Evolutionary conservation across 1,139 yeast genomes (phyloP), one percentile per base, ranked within the genome.

Genomic region (Zygosaccharomyces sapae): DNA sequence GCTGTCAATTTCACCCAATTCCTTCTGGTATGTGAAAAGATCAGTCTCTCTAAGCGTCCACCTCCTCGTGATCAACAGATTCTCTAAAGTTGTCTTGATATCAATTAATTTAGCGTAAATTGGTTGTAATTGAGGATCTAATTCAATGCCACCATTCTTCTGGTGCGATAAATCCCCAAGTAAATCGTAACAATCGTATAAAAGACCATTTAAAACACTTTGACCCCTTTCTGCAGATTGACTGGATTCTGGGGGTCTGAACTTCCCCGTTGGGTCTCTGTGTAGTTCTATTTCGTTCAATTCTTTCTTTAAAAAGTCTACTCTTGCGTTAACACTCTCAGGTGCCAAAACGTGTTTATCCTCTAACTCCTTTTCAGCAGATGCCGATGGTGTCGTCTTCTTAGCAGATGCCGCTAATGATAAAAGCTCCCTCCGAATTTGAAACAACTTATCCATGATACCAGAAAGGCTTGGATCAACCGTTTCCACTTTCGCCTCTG

Each of bases 31-130:
- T 46, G 77, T 76, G 69, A 86, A 92, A 56, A 92, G 73, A 68
- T 92, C 98, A 0, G 97, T 92, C 62, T 89, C 96, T 62, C 98
- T 79, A 68, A 92, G 73, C 1, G 97, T 90, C 98, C 98, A 92
- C 66, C 97, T 79, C 69, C 96, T 82, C 3, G 98, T 92, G 31
- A 92, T 80, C 55, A 89, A 73, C 55, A 92, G 71, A 57, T 86
- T 87, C 58, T 87, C 96, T 53, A 92, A 73, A 18, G 82, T 83
- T 22, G 79, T 73, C 66, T 88, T 87, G 57, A 88, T 73, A 39
- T 76, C 79, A 33, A 79, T 71, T 55, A 92, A 72, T 53, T 73
- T 70, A 41, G 74, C 71, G 60, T 80, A 82, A 12, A 79, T 67
- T 8, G 77, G 77, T 43, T 71, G 68, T 44, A 81, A 65, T 45